phyloP scores from a whole-genome alignment of 495 filamentous ascomycete genomes.

The Bombardia bombarda region DNA sequence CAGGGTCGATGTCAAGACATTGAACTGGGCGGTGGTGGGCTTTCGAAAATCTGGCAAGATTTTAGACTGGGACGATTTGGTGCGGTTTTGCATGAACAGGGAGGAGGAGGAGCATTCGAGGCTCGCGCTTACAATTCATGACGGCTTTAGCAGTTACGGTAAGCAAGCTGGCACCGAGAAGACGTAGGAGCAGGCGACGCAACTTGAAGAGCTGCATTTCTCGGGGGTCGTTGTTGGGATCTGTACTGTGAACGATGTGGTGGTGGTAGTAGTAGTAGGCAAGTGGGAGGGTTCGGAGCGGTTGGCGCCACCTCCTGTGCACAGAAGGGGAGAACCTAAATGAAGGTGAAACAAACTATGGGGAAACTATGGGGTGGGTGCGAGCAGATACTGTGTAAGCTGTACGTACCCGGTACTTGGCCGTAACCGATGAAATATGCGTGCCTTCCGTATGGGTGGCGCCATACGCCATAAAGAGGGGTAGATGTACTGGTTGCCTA shows the following conservation, averaged over 20 bases:
- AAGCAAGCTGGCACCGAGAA: neutral
- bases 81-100: neutral
- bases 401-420: too few species aligned
- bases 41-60: neutral
- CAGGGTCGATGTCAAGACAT: neutral
- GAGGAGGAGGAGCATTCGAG: too few species aligned
- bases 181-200: neutral
- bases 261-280: neutral
- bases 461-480: too few species aligned
- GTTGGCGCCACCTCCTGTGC: too few species aligned
- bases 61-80: neutral
- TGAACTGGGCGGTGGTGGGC: neutral
- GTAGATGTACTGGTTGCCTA: too few species aligned
- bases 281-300: neutral
- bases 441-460: too few species aligned
- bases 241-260: too few species aligned
- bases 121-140: neutral
- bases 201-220: neutral
- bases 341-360: too few species aligned
- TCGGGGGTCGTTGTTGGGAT: neutral
- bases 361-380: too few species aligned
- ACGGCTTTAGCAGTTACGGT: neutral
- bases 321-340: too few species aligned
- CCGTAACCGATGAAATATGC: too few species aligned
- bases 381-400: too few species aligned